These are phyloP conservation scores for Selaginella moellendorffii DNA, from an alignment of 75 land plant genomes.

Conservation along the genomic window DNA sequence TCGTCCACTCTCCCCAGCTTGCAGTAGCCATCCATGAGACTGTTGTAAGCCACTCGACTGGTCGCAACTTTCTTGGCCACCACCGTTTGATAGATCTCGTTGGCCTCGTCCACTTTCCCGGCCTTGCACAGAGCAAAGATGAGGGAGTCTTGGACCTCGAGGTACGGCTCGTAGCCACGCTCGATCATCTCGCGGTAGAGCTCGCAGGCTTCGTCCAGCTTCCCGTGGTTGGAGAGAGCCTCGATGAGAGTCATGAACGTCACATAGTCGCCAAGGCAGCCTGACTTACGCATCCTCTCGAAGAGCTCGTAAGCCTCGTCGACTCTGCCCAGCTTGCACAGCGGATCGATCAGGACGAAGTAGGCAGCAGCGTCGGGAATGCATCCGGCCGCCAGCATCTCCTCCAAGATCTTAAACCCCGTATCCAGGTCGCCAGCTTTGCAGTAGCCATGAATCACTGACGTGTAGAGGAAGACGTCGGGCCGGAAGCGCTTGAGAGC, in stretches of 20 bases:
- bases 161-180: background rate
- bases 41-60: background rate
- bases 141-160: background rate
- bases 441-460: background rate
- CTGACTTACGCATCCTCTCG: background rate
- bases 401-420: background rate
- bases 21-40: background rate
- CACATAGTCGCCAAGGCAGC: background rate
- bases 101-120: background rate
- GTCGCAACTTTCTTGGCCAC: background rate
- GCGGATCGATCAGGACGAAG: background rate
- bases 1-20: background rate
- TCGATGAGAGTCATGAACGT: background rate
- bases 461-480: background rate
- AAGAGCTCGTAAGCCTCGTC: background rate
- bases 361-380: background rate
- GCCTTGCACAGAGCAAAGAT: background rate
- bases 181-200: background rate
- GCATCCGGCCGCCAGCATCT: background rate
- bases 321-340: background rate
- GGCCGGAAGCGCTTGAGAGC: background rate
- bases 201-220: background rate
- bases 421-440: background rate
- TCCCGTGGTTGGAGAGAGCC: background rate
- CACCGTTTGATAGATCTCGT: background rate